These are phyloP conservation scores for Ilyonectria robusta DNA, from an alignment of 2,329 filamentous ascomycete species.

Conservation along the genomic window DNA sequence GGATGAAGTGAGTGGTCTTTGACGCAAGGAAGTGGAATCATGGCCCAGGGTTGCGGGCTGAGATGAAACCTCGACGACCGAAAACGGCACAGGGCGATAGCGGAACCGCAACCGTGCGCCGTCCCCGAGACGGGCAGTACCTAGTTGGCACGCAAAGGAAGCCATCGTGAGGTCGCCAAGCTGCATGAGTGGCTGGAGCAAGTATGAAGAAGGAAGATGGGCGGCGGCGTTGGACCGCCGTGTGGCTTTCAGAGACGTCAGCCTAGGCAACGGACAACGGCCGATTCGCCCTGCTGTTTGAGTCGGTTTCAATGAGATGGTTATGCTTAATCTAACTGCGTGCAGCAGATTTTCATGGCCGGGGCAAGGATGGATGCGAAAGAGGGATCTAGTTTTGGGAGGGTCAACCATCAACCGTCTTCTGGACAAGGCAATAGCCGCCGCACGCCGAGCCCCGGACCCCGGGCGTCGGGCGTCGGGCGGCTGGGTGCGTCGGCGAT, in stretches of 20 bases:
- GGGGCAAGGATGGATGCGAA: not conserved
- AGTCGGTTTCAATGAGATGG: not conserved
- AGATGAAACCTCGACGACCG: slow-evolving; percentile 5
- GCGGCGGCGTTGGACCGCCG: slow-evolving; percentile 20
- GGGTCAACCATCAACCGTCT: too few relatives aligned
- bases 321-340: not conserved
- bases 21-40: slow-evolving; percentile 28
- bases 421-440: not conserved
- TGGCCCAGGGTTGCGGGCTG: slow-evolving; percentile 12
- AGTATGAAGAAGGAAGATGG: not conserved
- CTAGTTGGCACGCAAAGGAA: not conserved
- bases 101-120: slow-evolving; percentile 23
- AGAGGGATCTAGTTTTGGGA: not conserved
- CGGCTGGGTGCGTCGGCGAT: slow-evolving; percentile 10
- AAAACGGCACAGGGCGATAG: not conserved
- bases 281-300: not conserved
- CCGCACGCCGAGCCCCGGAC: not conserved
- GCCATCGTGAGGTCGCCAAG: slow-evolving; percentile 5
- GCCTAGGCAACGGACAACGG: not conserved
- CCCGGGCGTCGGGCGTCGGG: slow-evolving; percentile 5
- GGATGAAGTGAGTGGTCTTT: not conserved
- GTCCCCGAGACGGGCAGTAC: too few relatives aligned
- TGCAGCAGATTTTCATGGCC: not conserved
- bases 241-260: not conserved
- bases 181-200: not conserved